Evolutionary conservation across 2,329 filamentous ascomycete species (phyloP).

Genomic region (Pestalotiopsis fici): DNA sequence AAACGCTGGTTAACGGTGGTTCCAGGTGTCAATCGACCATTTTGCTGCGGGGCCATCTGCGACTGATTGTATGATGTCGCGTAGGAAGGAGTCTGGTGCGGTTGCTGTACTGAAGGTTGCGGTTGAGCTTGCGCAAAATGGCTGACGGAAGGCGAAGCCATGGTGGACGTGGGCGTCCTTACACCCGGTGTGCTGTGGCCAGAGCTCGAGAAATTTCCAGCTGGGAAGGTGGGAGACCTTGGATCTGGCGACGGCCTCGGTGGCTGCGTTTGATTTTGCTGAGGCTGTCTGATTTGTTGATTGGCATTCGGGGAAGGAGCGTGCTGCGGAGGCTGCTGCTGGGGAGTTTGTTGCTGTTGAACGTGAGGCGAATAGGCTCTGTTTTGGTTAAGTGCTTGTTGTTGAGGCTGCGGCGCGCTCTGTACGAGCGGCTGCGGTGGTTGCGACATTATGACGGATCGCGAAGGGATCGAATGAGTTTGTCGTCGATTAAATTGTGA

Average conservation of each 20-base stretch:
- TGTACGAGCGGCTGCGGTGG: conserved; percentile 26
- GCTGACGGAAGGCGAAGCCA: neutral
- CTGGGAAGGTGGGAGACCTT: neutral
- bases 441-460: conserved; percentile 26
- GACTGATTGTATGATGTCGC: neutral
- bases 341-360: neutral
- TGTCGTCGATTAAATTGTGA: neutral
- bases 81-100: neutral
- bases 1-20: conserved; percentile 1
- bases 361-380: neutral
- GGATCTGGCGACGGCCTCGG: neutral
- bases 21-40: neutral
- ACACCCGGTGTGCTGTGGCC: neutral
- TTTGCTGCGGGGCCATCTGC: neutral
- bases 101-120: neutral
- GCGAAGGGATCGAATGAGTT: neutral
- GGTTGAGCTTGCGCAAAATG: neutral
- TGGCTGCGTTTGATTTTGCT: neutral
- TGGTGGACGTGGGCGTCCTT: neutral
- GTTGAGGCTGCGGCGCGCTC: conserved; percentile 27
- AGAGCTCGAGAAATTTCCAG: neutral
- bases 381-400: neutral
- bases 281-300: conserved; percentile 3
- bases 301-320: neutral
- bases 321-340: neutral